Base-by-base conservation (phyloP, 306 rosid genomes). In the Acmispon strigosus region DNA sequence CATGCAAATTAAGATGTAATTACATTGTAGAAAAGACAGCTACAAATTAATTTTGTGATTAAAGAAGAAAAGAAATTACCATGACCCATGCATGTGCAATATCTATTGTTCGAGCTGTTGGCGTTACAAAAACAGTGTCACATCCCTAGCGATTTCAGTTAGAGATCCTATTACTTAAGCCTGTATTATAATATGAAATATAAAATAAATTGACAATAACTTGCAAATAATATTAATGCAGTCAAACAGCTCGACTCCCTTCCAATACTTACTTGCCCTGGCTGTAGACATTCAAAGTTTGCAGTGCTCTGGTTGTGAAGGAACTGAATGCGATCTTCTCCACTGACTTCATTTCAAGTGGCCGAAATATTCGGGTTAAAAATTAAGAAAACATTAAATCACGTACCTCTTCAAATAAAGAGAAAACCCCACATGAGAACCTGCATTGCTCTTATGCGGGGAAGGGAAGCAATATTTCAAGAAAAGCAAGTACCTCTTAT, bases 271-370 rank as follows among this genome's bases (percentile, higher is more conserved):
- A 93, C 98, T 79, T 93, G 94, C 42, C 96, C 98, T 66, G 86
- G 74, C 24, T 51, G 75, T 45, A 90, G 92, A 74, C 81, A 43
- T 68, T 93, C 97, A 43, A 93, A 88, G 85, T 93, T 83, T 65
- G 96, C 97, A 8, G 98, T 93, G 74, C 87, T 88, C 83, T 93
- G 98, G 80, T 90, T 93, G 84, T 93, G 98, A 85, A 93, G 98
- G 86, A 93, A 90, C 81, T 85, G 89, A 70, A 84, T 73, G 7
- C 96, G 93, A 65, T 93, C 93, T 50, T 93, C 96, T 87, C 98
- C 97, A 32, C 94, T 85, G 53, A 90, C 98, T 93, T 77, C 61
- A 80, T 55, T 62, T 59, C 32, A 73, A 34, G 75, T 47, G 74
- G 49, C 63, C 69, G 2, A 73, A 22, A 82, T 29, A 60, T 76